Base-by-base conservation (phyloP, 1,284 basidiomycete species). In the Trichosporon sp. region DNA sequence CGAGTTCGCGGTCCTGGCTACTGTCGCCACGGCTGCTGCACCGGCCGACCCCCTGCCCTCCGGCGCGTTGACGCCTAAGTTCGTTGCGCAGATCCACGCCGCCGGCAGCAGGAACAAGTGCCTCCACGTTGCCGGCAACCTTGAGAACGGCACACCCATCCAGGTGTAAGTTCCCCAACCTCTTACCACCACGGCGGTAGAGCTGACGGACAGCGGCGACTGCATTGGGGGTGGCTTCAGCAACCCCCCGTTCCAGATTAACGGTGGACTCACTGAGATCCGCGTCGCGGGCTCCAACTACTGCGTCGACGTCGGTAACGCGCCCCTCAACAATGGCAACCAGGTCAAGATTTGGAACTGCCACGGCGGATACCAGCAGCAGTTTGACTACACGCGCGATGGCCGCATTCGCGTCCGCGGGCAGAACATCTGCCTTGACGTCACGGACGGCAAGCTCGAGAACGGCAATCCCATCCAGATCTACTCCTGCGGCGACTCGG, bases 291-390 rank as follows among this genome's bases (percentile, higher is more conserved):
- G 31, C 32, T 14, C 59, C 59, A 12, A 63, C 16, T 63, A 63
- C 59, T 63, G 59, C 32, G 31, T 63, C 7, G 59, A 63, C 31
- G 32, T 37, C 7, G 59, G 59, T 4, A 63, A 37, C 59, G 59
- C 31, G 16, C 59, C 59, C 5, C 59, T 63, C 4, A 63, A 35
- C 59, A n/a, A 63, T 32, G 59, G 59, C 59, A 63, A 35, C 31
- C 8, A n/a, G 35, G 31, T 63, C 59, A 63, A 63, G 59, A 63
- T 63, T 32, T 63, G 59, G 59, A 14, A 35, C 14, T 63, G 59
- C 59, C 59, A 63, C 59, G 59, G 59, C 59, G 59, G 59, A n/a
- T 35, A 32, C 59, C 59, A 63, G 59, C 59, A 63, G 59, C 12
- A n/a, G 32, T 63, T 63, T 16, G 59, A 63, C 32, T 63, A 63